Evolutionary conservation across 208 protist genomes (phyloP).

Genomic region (Leishmania braziliensis): DNA sequence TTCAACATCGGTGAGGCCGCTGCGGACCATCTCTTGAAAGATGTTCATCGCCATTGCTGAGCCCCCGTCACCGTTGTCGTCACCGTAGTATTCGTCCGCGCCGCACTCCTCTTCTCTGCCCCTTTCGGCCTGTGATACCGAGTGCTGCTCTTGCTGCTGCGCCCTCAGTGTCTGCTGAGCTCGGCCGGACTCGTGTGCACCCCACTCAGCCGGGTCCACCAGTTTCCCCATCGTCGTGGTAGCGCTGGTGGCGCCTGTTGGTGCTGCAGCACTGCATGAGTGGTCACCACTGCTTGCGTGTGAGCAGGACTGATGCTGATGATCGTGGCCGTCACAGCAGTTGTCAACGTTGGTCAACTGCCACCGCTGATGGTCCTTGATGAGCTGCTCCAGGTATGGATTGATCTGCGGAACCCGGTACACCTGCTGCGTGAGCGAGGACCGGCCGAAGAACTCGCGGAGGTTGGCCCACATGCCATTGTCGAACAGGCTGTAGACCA

Average conservation of each 20-base stretch:
- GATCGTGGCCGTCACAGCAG: constrained; percentile 18
- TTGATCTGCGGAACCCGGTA: constrained; percentile 70
- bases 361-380: constrained; percentile 55
- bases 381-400: constrained; percentile 39
- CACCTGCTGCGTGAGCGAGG: constrained; percentile 30
- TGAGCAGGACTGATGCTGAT: background rate
- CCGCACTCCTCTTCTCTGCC: background rate
- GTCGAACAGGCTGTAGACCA: constrained; percentile 76
- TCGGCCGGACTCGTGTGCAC: constrained; percentile 10
- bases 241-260: background rate
- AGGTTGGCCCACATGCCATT: constrained; percentile 49
- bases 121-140: background rate
- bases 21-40: constrained; percentile 49
- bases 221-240: background rate
- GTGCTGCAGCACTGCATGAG: background rate
- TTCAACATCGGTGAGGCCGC: constrained; percentile 21
- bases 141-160: constrained; percentile 26
- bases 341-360: constrained; percentile 28
- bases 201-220: constrained; percentile 8
- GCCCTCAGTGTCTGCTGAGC: constrained; percentile 22
- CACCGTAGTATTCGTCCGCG: background rate
- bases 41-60: constrained; percentile 24
- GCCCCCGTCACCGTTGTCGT: background rate
- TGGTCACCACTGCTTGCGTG: background rate
- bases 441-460: constrained; percentile 43